Evolutionary conservation across 106 monocot species (phyloP).

Genomic region (Gastrodia elata): DNA sequence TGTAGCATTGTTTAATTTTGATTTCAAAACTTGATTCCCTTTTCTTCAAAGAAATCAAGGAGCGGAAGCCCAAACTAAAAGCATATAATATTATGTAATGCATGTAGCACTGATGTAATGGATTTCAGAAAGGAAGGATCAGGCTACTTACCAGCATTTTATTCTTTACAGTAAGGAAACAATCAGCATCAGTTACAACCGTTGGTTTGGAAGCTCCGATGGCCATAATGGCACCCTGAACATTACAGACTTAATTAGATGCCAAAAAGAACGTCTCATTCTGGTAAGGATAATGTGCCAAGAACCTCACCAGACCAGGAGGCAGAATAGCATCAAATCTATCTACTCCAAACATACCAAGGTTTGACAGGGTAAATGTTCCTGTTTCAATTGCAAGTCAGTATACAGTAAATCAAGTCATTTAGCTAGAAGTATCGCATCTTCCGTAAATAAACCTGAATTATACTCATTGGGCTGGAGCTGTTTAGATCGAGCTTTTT

Average conservation of each 20-base stretch:
- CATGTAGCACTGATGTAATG: background rate
- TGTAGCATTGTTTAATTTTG: background rate
- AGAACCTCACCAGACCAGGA: slow-evolving; percentile 66
- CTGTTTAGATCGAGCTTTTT: slow-evolving; percentile 77
- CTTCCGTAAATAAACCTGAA: slow-evolving; percentile 46
- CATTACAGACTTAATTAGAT: slow-evolving; percentile 1
- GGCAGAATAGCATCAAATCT: slow-evolving; percentile 98
- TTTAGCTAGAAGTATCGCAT: background rate
- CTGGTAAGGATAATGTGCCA: background rate
- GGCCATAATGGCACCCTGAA: slow-evolving; percentile 93
- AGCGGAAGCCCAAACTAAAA: background rate
- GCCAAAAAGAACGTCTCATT: background rate
- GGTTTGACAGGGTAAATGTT: slow-evolving; percentile 87
- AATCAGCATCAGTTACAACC: slow-evolving; percentile 53
- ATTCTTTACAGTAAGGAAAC: slow-evolving; percentile 80
- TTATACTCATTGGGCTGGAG: slow-evolving; percentile 86
- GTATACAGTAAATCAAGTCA: background rate
- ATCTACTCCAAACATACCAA: slow-evolving; percentile 98
- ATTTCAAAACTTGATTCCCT: background rate
- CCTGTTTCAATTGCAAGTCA: slow-evolving; percentile 30
- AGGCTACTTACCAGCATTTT: slow-evolving; percentile 72
- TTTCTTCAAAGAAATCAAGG: background rate
- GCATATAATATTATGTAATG: background rate
- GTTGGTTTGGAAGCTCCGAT: slow-evolving; percentile 94
- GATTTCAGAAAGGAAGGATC: background rate